Percentiles rank a stretch among this genome's conserved stretches.
Evolutionary conservation across 495 filamentous ascomycete genomes (phyloP).

Genomic region (Massariosphaeria phaeospora): DNA sequence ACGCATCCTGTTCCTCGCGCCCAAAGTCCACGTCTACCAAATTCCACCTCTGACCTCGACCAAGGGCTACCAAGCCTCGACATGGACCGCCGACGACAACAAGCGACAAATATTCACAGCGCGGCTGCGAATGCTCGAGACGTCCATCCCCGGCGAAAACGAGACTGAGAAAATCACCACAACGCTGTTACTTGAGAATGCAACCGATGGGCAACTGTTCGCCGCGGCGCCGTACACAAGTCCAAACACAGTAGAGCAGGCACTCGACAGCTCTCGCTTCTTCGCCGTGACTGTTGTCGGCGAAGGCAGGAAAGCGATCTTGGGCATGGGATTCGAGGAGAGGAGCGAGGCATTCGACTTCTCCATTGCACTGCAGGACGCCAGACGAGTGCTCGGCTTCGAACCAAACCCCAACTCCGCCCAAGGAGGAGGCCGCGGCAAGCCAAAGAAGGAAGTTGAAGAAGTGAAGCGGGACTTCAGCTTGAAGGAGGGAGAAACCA

Average conservation of each 20-base stretch:
- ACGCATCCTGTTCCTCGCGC: constrained; percentile 66
- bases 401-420: constrained; percentile 20
- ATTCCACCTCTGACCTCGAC: constrained; percentile 67
- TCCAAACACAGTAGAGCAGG: constrained; percentile 59
- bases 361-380: constrained; percentile 70
- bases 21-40: constrained; percentile 70
- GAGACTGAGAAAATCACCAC: constrained; percentile 54
- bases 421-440: constrained; percentile 31
- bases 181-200: constrained; percentile 71
- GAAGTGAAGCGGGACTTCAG: constrained; percentile 66
- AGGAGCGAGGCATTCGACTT: constrained; percentile 78
- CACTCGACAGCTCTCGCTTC: constrained; percentile 69
- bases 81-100: constrained; percentile 68
- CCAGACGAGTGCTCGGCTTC: constrained; percentile 53
- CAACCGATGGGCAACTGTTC: constrained; percentile 63
- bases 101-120: constrained; percentile 73
- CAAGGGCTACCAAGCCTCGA: constrained; percentile 66
- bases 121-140: constrained; percentile 73
- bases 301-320: constrained; percentile 61
- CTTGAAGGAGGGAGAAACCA: constrained; percentile 79
- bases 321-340: constrained; percentile 85
- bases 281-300: constrained; percentile 75
- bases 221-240: constrained; percentile 70
- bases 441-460: constrained; percentile 27
- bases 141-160: constrained; percentile 45